These are phyloP conservation scores for Phytopythium kandeliae DNA, from an alignment of 352 stramenopile genomes.

Conservation along the genomic window DNA sequence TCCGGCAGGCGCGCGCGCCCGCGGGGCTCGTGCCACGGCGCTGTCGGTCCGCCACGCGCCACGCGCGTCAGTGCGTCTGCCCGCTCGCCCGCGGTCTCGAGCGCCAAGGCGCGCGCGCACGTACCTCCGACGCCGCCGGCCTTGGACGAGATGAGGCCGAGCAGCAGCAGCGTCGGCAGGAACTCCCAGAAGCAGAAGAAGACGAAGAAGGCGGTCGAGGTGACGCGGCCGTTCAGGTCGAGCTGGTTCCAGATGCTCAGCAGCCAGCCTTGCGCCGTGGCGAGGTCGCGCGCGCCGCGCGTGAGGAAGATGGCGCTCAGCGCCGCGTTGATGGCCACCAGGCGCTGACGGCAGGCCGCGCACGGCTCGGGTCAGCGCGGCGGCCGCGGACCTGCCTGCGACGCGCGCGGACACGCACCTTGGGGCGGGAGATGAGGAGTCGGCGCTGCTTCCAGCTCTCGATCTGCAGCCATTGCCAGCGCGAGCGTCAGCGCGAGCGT, in stretches of 20 bases:
- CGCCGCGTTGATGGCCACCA: constrained; percentile 75
- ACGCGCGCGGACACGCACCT: constrained; percentile 23
- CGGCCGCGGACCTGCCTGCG: no score
- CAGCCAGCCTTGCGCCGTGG: constrained; percentile 80
- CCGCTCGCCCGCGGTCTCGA: background rate
- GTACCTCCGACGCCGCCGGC: constrained; percentile 70
- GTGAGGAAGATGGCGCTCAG: constrained; percentile 84
- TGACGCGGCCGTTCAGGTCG: constrained; percentile 80
- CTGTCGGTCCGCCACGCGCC: constrained; percentile 15
- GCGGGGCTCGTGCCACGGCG: constrained; percentile 52
- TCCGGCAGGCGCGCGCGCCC: constrained; percentile 63
- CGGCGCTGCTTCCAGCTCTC: constrained; percentile 70
- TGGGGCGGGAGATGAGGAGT: constrained; percentile 68
- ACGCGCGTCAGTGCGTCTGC: background rate
- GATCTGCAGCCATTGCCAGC: no score
- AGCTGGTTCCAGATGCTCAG: constrained; percentile 84
- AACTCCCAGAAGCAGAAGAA: constrained; percentile 90
- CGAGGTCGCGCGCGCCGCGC: constrained; percentile 63
- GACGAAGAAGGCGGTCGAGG: constrained; percentile 70
- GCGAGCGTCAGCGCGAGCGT: background rate
- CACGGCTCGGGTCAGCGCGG: background rate
- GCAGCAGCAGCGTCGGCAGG: constrained; percentile 69
- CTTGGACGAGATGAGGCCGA: constrained; percentile 80
- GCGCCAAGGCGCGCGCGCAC: constrained; percentile 3
- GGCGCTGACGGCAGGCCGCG: constrained; percentile 34